These are phyloP conservation scores for Torrubiella hemipterigena DNA, from an alignment of 2,329 filamentous ascomycete species.

Conservation along the genomic window DNA sequence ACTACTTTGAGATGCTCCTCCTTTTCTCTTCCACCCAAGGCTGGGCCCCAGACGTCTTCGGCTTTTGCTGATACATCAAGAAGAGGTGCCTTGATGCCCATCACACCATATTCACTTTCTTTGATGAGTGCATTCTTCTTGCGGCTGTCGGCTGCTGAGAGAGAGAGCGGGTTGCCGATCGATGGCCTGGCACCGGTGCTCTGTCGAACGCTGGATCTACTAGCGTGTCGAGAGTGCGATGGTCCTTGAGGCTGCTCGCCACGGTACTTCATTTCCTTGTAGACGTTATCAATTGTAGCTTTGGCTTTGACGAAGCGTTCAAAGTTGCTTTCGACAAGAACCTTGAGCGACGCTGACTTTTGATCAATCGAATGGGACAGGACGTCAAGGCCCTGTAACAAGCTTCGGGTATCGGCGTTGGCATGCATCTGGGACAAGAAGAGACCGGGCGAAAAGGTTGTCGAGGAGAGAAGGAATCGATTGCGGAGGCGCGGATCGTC, in stretches of 20 bases:
- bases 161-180: slow-evolving; percentile 22
- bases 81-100: slow-evolving; percentile 78
- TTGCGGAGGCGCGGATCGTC: slow-evolving; percentile 75
- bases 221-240: slow-evolving; percentile 53
- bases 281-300: slow-evolving; percentile 96
- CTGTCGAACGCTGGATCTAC: slow-evolving; percentile 53
- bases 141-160: slow-evolving; percentile 38
- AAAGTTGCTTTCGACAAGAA: slow-evolving; percentile 94
- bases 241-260: slow-evolving; percentile 37
- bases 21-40: slow-evolving; percentile 79
- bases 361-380: slow-evolving; percentile 90
- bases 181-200: slow-evolving; percentile 25
- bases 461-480: slow-evolving; percentile 89
- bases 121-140: slow-evolving; percentile 87
- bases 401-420: slow-evolving; percentile 66
- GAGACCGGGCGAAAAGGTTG: slow-evolving; percentile 81
- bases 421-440: slow-evolving; percentile 91
- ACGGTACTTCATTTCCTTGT: slow-evolving; percentile 87
- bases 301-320: slow-evolving; percentile 97
- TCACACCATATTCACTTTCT: slow-evolving; percentile 82
- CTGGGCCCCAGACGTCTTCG: slow-evolving; percentile 94
- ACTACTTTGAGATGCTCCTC: slow-evolving; percentile 78
- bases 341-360: slow-evolving; percentile 92
- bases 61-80: slow-evolving; percentile 87
- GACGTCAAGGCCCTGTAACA: slow-evolving; percentile 72